These are phyloP conservation scores for Vitis hybrid DNA, from an alignment of 177 flowering plant genomes.

Conservation along the genomic window DNA sequence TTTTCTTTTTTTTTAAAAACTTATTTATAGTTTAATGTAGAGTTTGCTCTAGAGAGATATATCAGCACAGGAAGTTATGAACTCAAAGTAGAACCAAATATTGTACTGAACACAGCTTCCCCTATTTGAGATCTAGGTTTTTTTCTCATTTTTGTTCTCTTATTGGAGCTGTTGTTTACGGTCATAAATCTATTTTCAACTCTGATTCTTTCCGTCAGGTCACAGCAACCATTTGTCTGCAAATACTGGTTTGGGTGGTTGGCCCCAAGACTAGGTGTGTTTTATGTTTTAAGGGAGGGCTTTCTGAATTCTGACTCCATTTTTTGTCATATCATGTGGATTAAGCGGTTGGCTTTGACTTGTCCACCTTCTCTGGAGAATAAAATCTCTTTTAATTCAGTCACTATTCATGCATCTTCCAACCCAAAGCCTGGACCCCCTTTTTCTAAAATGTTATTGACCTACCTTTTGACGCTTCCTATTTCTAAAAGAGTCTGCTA, in stretches of 20 bases:
- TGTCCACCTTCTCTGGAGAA: background rate
- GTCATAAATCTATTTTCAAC: too few relatives aligned
- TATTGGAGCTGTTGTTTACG: too few relatives aligned
- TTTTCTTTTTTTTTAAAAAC: conserved; percentile 3
- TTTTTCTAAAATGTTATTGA: too few relatives aligned
- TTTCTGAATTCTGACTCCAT: too few relatives aligned
- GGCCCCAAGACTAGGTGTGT: too few relatives aligned
- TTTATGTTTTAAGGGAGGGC: too few relatives aligned
- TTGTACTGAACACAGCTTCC: conserved; percentile 9
- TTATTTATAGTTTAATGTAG: conserved; percentile 14
- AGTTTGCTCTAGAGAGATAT: conserved; percentile 22
- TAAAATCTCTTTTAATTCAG: background rate
- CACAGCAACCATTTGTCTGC: too few relatives aligned
- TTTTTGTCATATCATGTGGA: background rate
- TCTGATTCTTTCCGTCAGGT: too few relatives aligned
- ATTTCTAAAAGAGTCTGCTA: too few relatives aligned
- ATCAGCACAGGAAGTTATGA: conserved; percentile 22
- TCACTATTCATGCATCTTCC: background rate
- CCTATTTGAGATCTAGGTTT: background rate
- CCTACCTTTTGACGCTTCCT: too few relatives aligned
- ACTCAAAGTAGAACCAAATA: conserved; percentile 4
- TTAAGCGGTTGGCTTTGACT: background rate
- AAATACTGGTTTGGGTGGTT: too few relatives aligned
- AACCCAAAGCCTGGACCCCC: background rate
- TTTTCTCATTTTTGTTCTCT: background rate